phyloP scores from a whole-genome alignment of 2,329 filamentous ascomycete genomes.

The Teratosphaeria viscida region DNA sequence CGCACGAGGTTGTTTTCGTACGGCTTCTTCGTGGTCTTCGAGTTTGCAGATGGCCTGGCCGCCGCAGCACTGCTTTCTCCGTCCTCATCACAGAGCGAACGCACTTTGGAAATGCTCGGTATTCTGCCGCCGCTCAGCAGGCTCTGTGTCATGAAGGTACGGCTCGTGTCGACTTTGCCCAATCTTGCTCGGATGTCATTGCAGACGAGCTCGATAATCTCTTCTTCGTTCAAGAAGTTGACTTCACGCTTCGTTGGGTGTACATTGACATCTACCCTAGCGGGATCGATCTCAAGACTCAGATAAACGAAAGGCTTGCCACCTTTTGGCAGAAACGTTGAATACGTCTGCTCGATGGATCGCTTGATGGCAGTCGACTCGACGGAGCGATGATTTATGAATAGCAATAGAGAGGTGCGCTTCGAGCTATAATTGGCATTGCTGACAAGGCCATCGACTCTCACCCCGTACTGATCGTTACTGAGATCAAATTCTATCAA shows the following conservation, averaged over 20 bases:
- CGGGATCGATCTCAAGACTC: constrained; percentile 83
- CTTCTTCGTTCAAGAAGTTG: constrained; percentile 94
- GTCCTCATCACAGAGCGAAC: constrained; percentile 18
- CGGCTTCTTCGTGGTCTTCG: constrained; percentile 38
- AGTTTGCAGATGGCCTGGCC: constrained; percentile 13
- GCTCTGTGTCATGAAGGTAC: constrained; percentile 89
- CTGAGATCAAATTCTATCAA: constrained; percentile 63
- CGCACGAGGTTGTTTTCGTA: constrained; percentile 84
- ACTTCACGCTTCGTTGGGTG: constrained; percentile 96
- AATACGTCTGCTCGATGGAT: constrained; percentile 82
- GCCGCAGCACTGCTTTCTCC: constrained; percentile 18
- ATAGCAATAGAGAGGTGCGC: constrained; percentile 74
- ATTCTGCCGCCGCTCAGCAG: constrained; percentile 57
- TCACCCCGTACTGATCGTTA: constrained; percentile 75
- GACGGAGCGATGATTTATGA: constrained; percentile 93
- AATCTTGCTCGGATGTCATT: constrained; percentile 66
- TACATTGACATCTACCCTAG: constrained; percentile 90
- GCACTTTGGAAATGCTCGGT: constrained; percentile 35
- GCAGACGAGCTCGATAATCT: constrained; percentile 82
- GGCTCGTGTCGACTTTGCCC: constrained; percentile 80
- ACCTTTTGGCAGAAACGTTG: constrained; percentile 78
- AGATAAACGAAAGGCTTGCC: constrained; percentile 92
- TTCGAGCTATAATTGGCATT: constrained; percentile 95
- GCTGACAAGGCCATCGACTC: constrained; percentile 67
- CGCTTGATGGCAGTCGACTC: constrained; percentile 84